Conservation (phyloP, 352 stramenopile genomes). For the Globisporangium nagaii region DNA sequence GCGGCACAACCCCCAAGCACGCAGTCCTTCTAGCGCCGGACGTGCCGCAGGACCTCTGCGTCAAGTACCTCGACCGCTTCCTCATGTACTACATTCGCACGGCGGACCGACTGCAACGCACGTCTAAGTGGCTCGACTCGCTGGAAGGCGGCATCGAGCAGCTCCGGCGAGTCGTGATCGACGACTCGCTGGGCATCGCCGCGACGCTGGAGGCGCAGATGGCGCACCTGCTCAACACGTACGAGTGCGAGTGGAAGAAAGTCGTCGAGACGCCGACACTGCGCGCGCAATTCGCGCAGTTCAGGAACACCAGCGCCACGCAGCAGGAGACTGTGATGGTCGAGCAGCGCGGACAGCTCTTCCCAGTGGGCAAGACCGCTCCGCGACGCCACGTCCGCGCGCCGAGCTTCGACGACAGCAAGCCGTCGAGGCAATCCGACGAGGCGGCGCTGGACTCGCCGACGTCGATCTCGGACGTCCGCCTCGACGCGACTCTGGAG, state of each 20-base stretch:
- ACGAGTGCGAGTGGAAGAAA: conserved; percentile 93
- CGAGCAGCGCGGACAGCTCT: conserved; percentile 83
- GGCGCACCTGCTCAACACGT: conserved; percentile 87
- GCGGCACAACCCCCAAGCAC: conserved; percentile 83
- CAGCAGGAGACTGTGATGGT: conserved; percentile 52
- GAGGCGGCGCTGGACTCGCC: conserved; percentile 16
- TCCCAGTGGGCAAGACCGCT: conserved; percentile 62
- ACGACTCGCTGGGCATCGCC: conserved; percentile 87
- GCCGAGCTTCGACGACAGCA: conserved; percentile 38
- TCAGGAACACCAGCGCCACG: conserved; percentile 85
- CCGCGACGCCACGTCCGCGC: conserved; percentile 45
- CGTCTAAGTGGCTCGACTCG: conserved; percentile 86
- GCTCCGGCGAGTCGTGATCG: conserved; percentile 66
- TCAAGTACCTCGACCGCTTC: conserved; percentile 88
- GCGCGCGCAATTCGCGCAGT: conserved; percentile 85
- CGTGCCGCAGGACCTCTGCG: conserved; percentile 40
- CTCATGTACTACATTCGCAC: conserved; percentile 93
- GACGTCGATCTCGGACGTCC: conserved; percentile 24
- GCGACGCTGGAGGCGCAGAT: conserved; percentile 79
- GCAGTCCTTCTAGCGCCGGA: conserved; percentile 49
- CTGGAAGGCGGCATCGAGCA: conserved; percentile 64
- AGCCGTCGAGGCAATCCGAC: background rate
- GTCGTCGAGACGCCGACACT: conserved; percentile 83
- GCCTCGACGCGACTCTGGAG: conserved; percentile 14
- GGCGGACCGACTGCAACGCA: conserved; percentile 60